Evolutionary conservation across 1,139 yeast genomes (phyloP).

Genomic region (Nakaseomyces uthaithaninus): DNA sequence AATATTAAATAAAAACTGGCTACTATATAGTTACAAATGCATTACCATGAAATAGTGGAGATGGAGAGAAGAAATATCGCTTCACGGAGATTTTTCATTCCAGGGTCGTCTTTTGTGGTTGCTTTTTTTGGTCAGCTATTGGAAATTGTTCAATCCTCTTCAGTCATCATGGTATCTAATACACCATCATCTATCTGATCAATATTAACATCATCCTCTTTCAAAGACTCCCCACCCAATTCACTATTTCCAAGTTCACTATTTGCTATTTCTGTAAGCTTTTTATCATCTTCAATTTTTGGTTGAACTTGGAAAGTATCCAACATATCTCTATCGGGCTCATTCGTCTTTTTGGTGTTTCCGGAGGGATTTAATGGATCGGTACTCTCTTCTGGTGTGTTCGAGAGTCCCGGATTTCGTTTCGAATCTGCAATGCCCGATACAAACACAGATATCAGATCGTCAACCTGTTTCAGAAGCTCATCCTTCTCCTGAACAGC

Average conservation of each 20-base stretch:
- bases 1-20: too few relatives aligned
- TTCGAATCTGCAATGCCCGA: slow-evolving; percentile 27
- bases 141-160: too few relatives aligned
- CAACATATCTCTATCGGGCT: too few relatives aligned
- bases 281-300: neutral
- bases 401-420: slow-evolving; percentile 9
- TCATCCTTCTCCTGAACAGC: slow-evolving; percentile 62
- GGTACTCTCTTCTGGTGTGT: too few relatives aligned
- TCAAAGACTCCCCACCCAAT: neutral
- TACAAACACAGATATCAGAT: slow-evolving; percentile 42
- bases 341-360: too few relatives aligned
- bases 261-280: neutral
- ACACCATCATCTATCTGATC: slow-evolving; percentile 2
- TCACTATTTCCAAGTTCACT: neutral
- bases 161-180: neutral
- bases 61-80: too few relatives aligned
- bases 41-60: too few relatives aligned
- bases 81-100: too few relatives aligned
- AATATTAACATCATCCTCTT: neutral
- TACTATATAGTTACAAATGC: too few relatives aligned
- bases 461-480: slow-evolving; percentile 58
- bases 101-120: too few relatives aligned
- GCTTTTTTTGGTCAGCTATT: too few relatives aligned
- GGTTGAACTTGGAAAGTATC: neutral
- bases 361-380: too few relatives aligned